phyloP scores from a whole-genome alignment of 2,329 filamentous ascomycete species.

The Fusarium metavorans region DNA sequence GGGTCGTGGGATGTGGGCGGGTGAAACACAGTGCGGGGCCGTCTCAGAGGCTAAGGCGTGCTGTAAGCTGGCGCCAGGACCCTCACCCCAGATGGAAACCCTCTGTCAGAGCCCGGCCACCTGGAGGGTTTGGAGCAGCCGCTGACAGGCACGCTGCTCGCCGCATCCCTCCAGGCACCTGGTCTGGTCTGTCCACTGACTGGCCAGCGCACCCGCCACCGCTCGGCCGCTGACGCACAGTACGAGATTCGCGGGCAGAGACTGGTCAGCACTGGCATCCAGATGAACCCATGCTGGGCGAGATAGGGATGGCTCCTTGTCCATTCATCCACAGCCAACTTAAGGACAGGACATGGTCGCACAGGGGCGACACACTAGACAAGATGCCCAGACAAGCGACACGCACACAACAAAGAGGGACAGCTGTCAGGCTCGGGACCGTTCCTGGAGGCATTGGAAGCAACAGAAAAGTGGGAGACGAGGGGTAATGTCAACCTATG shows the following conservation, averaged over 20 bases:
- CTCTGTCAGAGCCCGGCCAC: slow-evolving; percentile 9
- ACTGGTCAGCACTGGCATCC: slow-evolving; percentile 8
- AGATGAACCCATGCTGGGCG: slow-evolving; percentile 24
- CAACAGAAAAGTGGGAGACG: slow-evolving; percentile 18
- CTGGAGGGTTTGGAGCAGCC: slow-evolving; percentile 16
- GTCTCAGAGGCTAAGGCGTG: slow-evolving; percentile 8
- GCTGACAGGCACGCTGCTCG: slow-evolving; percentile 27
- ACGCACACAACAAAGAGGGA: slow-evolving; percentile 14
- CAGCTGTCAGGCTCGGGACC: slow-evolving; percentile 25
- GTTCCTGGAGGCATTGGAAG: slow-evolving; percentile 23
- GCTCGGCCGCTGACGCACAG: slow-evolving; percentile 20
- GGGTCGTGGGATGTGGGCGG: slow-evolving; percentile 14
- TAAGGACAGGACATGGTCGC: neutral
- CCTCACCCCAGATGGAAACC: slow-evolving; percentile 16
- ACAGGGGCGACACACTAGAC: slow-evolving; percentile 13
- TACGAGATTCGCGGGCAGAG: slow-evolving; percentile 12
- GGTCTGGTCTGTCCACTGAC: neutral
- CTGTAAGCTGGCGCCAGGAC: slow-evolving; percentile 3
- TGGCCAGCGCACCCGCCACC: slow-evolving; percentile 26
- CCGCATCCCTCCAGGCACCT: slow-evolving; percentile 11
- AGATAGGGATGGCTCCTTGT: slow-evolving; percentile 13
- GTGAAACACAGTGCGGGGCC: slow-evolving; percentile 40
- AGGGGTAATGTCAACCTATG: slow-evolving; percentile 34
- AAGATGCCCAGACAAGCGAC: slow-evolving; percentile 9
- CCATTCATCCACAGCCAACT: slow-evolving; percentile 4